Evolutionary conservation across 805 yeast genomes (phyloP), one percentile per base, ranked within the genome.

Genomic region (Teunomyces panamensis): DNA sequence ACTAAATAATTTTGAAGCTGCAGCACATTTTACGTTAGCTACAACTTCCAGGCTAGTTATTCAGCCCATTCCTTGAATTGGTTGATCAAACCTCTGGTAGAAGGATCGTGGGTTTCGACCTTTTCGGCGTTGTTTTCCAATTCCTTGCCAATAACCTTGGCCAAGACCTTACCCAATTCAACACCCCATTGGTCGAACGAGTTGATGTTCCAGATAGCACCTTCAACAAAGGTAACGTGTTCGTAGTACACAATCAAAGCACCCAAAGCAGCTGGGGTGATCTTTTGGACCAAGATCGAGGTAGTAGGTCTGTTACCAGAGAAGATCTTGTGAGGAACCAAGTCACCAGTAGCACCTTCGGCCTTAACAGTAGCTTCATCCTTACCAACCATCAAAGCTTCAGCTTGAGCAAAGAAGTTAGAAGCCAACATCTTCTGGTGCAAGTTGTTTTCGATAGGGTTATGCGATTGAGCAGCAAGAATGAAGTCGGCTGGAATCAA

Each of bases 141-240:
- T 75, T 94, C 97, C 61, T 80, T 80, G 62, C 95, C 92, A 64
- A 94, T 92, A 50, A 80, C 94, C 84, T 94, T 94, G 66, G 99
- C 99, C 67, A 94, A 83, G 46, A 87, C 95, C 78, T 94, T 94
- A 70, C 99, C 99, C 62, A 94, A 87, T 78, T 94, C 99, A 63
- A 94, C 99, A 74, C 99, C 99, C 96, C 98, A 94, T 79, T 94
- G 99, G 78, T 94, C 99, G 68, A 89, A 94, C 14, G 98, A 92
- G 84, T 94, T 94, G 78, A 94, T 91, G 82, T 95, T 94, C 99
- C 99, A 92, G 64, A 94, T 75, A 49, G 99, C 99, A 75, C 99
- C 99, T 77, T 94, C 99, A 50, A 91, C 91, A 75, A 94, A 94
- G 36, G 98, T 92, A 51, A 89, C 81, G 69, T 90, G 97, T 77